Percentiles rank a stretch among this genome's conserved stretches.
These are phyloP conservation scores for Cudoniella acicularis DNA, from an alignment of 495 filamentous ascomycete species.

Conservation along the genomic window DNA sequence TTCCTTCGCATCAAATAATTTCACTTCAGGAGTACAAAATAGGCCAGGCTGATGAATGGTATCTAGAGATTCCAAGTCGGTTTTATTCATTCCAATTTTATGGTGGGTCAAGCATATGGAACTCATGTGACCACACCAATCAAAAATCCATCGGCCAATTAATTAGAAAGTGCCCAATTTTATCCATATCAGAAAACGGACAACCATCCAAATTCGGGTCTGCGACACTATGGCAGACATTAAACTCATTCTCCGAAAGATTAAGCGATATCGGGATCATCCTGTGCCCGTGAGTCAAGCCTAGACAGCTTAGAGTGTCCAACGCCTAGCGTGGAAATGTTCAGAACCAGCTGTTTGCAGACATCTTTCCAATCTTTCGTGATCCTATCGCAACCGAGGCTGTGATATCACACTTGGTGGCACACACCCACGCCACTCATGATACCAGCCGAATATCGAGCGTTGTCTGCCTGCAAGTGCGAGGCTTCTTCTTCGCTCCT, in stretches of 20 bases:
- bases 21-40: no score
- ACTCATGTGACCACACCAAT: no score
- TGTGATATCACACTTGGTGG: conserved; percentile 11
- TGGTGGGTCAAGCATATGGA: no score
- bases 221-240: conserved; percentile 3
- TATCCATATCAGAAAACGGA: no score
- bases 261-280: neutral
- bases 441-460: conserved; percentile 3
- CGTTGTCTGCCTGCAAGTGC: conserved; percentile 17
- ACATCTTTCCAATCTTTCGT: conserved; percentile 20
- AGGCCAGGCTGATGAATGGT: no score
- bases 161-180: no score
- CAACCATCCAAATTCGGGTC: no score
- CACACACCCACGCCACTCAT: conserved; percentile 10
- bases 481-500: conserved; percentile 20
- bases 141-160: no score
- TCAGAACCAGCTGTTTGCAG: conserved; percentile 18
- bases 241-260: neutral
- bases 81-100: no score
- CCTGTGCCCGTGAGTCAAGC: neutral
- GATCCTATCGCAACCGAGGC: conserved; percentile 14
- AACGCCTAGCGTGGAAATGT: neutral
- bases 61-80: no score
- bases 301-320: neutral
- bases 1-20: no score